phyloP scores from a whole-genome alignment of 257 asterid species.

The Haberlea rhodopensis region DNA sequence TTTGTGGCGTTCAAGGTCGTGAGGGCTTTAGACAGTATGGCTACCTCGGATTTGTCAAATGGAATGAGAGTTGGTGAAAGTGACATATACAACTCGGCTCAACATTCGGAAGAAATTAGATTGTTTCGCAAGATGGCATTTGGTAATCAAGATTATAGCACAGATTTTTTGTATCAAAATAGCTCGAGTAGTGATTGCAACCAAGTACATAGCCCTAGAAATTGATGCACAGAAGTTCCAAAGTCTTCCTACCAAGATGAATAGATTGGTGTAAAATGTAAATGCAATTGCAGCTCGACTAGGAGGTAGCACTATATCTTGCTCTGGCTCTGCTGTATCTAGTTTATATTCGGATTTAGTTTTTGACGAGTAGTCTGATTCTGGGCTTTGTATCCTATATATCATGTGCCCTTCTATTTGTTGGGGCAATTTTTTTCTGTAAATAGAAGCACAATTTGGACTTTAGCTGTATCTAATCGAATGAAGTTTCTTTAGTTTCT shows the following conservation, averaged over 20 bases:
- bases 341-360: conserved; percentile 25
- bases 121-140: conserved; percentile 84
- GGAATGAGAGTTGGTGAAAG: conserved; percentile 96
- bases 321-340: conserved; percentile 17
- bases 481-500: too few species aligned
- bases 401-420: conserved; percentile 17
- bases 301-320: conserved; percentile 29
- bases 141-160: conserved; percentile 64
- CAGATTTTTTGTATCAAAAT: conserved; percentile 63
- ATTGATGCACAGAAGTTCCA: conserved; percentile 20
- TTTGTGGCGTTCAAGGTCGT: conserved; percentile 47
- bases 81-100: conserved; percentile 61
- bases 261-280: conserved; percentile 27
- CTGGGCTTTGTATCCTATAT: conserved; percentile 26
- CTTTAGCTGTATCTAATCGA: conserved; percentile 1
- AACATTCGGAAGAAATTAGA: conserved; percentile 83
- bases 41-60: conserved; percentile 61
- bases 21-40: conserved; percentile 78
- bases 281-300: conserved; percentile 23
- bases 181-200: conserved; percentile 39
- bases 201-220: conserved; percentile 26
- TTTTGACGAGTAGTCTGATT: conserved; percentile 30
- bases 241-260: conserved; percentile 16
- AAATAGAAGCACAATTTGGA: conserved; percentile 37
- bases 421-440: conserved; percentile 48